Evolutionary conservation across 352 stramenopile species (phyloP).

Genomic region (Phytopythium montanum): DNA sequence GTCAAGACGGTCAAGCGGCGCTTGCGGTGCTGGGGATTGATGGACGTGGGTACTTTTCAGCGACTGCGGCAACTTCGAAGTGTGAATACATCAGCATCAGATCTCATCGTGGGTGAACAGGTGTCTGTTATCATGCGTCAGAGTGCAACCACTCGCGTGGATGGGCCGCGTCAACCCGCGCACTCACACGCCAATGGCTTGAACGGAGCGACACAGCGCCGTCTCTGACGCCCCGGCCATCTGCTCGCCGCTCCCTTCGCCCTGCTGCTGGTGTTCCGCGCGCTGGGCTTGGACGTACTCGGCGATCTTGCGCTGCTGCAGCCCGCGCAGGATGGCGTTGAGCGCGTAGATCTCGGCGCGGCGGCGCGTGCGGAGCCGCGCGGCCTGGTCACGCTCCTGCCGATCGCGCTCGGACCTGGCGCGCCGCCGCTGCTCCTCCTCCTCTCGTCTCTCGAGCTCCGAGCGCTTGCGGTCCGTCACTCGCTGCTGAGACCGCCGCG

Average conservation of each 20-base stretch:
- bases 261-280: conserved; percentile 27
- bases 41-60: no score
- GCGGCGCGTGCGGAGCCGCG: conserved; percentile 37
- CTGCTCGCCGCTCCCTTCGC: neutral
- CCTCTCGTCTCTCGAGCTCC: conserved; percentile 44
- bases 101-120: no score
- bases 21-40: no score
- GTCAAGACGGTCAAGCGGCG: no score
- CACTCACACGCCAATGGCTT: conserved; percentile 5
- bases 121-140: neutral
- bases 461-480: conserved; percentile 58
- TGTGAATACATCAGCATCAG: no score
- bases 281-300: conserved; percentile 41
- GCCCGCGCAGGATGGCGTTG: conserved; percentile 52
- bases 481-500: conserved; percentile 38
- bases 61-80: no score
- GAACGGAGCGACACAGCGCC: neutral
- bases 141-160: no score
- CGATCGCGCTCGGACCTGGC: conserved; percentile 33
- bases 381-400: conserved; percentile 50
- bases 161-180: neutral
- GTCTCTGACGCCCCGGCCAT: neutral
- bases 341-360: conserved; percentile 74
- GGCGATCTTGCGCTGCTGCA: conserved; percentile 65
- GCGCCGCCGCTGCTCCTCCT: conserved; percentile 36